Evolutionary conservation across 768 basidiomycete genomes (phyloP).

Genomic region (Clathrus columnatus): DNA sequence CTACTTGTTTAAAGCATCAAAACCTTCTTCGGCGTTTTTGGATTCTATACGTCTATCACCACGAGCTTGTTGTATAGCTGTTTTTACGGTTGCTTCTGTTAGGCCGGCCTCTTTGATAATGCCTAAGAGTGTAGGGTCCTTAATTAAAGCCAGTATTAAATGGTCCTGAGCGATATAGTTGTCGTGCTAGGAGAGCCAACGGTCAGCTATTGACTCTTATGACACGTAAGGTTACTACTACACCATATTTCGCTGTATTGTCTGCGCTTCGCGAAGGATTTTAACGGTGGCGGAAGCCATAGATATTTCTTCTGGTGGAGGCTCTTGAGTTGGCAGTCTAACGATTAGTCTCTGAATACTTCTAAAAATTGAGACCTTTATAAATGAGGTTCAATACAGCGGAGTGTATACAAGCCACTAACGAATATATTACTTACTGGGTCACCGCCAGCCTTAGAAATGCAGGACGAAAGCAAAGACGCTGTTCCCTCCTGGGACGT

Average conservation of each 20-base stretch:
- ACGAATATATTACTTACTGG: conserved; percentile 41
- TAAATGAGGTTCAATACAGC: not conserved
- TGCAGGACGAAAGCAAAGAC: conserved; percentile 68
- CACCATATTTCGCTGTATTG: conserved; percentile 64
- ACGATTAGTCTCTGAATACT: conserved; percentile 69
- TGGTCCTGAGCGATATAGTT: conserved; percentile 93
- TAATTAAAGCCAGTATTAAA: conserved; percentile 74
- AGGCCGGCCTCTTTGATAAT: conserved; percentile 69
- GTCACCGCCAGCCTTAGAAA: conserved; percentile 81
- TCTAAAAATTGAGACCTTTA: conserved; percentile 53
- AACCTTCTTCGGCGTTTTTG: conserved; percentile 82
- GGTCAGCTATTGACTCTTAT: not conserved
- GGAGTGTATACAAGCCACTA: not conserved
- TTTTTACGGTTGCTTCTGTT: conserved; percentile 65
- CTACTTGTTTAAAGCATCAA: conserved; percentile 80
- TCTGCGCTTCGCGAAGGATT: conserved; percentile 68
- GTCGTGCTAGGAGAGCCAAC: conserved; percentile 41
- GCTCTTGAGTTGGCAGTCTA: conserved; percentile 73
- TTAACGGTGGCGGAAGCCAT: conserved; percentile 48
- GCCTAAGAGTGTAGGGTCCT: conserved; percentile 56
- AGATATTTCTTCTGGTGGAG: conserved; percentile 74
- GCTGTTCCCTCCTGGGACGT: conserved; percentile 26
- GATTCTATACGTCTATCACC: conserved; percentile 82
- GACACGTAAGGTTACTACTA: not conserved
- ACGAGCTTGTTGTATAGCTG: conserved; percentile 68